A percentile compares a stretch with the other conserved stretches of the same genome.
phyloP scores from a whole-genome alignment of 164 flowering plant genomes.

The Magnolia officinalis region DNA sequence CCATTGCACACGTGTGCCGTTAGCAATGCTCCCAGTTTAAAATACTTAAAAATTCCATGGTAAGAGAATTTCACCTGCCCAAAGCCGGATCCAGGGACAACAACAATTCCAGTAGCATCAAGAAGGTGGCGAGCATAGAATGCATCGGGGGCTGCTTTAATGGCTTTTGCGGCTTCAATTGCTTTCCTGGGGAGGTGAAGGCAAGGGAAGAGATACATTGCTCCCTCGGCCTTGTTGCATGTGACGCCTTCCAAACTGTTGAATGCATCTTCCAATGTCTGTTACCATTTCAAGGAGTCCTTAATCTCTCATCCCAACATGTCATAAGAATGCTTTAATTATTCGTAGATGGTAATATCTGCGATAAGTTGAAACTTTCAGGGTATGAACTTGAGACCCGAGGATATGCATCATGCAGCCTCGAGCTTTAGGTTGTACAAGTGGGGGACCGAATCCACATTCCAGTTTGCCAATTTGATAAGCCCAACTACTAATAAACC shows the following conservation, averaged over 20 bases:
- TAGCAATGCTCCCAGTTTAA: too few relatives aligned
- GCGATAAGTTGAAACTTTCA: too few relatives aligned
- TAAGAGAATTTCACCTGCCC: constrained; percentile 56
- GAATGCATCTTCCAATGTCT: constrained; percentile 84
- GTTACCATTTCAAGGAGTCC: constrained; percentile 3
- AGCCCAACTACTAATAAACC: too few relatives aligned
- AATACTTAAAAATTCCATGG: too few relatives aligned
- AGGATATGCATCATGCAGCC: too few relatives aligned
- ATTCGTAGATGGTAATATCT: too few relatives aligned
- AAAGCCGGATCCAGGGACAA: constrained; percentile 99
- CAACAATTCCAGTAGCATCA: constrained; percentile 87
- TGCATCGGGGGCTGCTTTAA: constrained; percentile 78
- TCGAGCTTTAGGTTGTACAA: too few relatives aligned
- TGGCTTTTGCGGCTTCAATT: constrained; percentile 76
- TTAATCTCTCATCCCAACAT: neutral
- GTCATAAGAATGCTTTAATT: neutral
- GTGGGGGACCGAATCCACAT: too few relatives aligned
- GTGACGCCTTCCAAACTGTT: constrained; percentile 87
- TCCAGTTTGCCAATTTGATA: too few relatives aligned
- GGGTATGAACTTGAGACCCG: too few relatives aligned
- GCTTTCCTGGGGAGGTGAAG: constrained; percentile 72
- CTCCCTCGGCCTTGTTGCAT: constrained; percentile 97
- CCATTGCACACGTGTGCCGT: too few relatives aligned
- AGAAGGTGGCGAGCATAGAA: constrained; percentile 80
- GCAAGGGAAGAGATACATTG: constrained; percentile 96